A percentile compares a stretch with the other conserved stretches of the same genome.
phyloP scores from a whole-genome alignment of 345 rosid species.

The Eucalyptus leucophloia region DNA sequence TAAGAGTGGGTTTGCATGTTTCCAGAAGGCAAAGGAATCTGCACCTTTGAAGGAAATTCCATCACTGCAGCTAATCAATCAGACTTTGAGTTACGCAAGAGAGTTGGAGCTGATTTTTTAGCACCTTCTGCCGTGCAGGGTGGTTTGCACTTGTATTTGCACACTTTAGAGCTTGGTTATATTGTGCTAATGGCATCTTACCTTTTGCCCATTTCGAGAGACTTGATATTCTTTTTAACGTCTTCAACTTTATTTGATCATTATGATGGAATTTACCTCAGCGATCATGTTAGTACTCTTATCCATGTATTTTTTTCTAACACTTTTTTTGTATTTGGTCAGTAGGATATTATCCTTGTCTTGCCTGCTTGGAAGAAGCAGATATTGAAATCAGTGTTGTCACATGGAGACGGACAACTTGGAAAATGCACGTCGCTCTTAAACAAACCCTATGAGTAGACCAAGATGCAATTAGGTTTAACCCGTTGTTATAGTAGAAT shows the following conservation, averaged over 20 bases:
- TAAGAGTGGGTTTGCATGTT: no score
- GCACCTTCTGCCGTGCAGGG: not conserved
- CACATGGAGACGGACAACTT: not conserved
- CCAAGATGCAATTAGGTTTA: no score
- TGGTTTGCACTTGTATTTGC: not conserved
- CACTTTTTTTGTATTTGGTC: not conserved
- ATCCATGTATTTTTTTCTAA: not conserved
- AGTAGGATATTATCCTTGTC: not conserved
- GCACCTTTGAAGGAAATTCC: no score
- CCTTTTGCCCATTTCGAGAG: not conserved
- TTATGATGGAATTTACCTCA: no score
- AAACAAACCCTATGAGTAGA: not conserved
- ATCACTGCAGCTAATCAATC: fast-evolving
- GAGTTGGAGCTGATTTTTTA: no score
- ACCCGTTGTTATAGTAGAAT: not conserved
- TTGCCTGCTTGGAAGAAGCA: not conserved
- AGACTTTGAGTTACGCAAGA: no score
- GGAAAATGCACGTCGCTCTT: not conserved
- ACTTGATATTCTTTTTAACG: no score
- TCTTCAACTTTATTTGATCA: no score
- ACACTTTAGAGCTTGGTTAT: not conserved
- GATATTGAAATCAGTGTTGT: not conserved
- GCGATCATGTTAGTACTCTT: not conserved
- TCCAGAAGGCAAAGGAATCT: no score
- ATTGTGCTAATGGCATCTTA: not conserved